A percentile compares a stretch with the other conserved stretches of the same genome.
These are phyloP conservation scores for Penicillium mononematosum DNA, from an alignment of 495 filamentous ascomycete genomes.

Conservation along the genomic window DNA sequence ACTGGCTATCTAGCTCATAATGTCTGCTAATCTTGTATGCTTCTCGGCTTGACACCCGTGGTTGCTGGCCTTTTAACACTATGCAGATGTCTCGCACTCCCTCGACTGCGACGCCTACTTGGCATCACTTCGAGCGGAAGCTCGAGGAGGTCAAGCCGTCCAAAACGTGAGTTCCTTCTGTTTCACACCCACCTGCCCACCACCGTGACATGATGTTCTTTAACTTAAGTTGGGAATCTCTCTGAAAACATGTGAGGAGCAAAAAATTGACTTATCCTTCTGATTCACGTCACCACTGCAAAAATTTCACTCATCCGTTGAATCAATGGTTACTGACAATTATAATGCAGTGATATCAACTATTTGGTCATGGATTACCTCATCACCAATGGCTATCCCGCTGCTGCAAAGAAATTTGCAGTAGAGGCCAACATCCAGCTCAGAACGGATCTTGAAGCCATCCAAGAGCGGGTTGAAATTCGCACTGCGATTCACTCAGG, in stretches of 20 bases:
- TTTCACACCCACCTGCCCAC: constrained; percentile 12
- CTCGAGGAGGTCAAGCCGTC: constrained; percentile 83
- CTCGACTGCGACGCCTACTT: constrained; percentile 64
- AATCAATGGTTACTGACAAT: constrained; percentile 33
- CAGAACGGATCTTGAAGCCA: constrained; percentile 65
- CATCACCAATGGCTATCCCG: constrained; percentile 92
- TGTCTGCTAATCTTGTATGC: constrained; percentile 48
- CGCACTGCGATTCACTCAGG: constrained; percentile 77
- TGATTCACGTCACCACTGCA: constrained; percentile 42
- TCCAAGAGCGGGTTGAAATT: constrained; percentile 75
- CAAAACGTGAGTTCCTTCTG: constrained; percentile 70
- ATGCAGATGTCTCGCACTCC: constrained; percentile 61
- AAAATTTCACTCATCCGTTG: constrained; percentile 10
- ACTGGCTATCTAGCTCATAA: constrained; percentile 17
- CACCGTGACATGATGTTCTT: constrained; percentile 69
- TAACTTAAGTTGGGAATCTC: constrained; percentile 99
- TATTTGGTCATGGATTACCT: constrained; percentile 95
- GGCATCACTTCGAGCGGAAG: constrained; percentile 72
- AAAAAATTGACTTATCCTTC: constrained; percentile 70
- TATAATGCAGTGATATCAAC: constrained; percentile 78
- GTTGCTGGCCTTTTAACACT: constrained; percentile 43
- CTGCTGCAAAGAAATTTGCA: constrained; percentile 89
- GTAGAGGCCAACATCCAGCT: constrained; percentile 85
- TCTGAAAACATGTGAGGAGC: constrained; percentile 92
- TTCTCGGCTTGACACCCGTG: constrained; percentile 37